Percentiles rank a stretch among this genome's conserved stretches.
These are phyloP conservation scores for Puccinia novopanici DNA, from an alignment of 1,284 basidiomycete genomes.

Conservation along the genomic window DNA sequence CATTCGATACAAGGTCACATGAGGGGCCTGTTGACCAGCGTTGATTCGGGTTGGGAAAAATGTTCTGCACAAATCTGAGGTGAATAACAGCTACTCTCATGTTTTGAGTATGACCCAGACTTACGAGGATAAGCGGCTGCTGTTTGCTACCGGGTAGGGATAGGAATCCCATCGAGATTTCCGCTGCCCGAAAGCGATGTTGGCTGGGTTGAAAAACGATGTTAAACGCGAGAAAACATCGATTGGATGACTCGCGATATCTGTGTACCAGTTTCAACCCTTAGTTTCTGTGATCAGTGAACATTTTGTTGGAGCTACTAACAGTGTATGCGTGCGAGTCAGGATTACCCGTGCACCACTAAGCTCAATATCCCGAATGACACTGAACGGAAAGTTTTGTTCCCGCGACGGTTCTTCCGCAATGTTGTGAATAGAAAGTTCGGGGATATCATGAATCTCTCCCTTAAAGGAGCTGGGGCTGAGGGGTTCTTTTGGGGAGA, in stretches of 20 bases:
- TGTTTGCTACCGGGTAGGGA: not conserved
- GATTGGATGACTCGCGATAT: conserved; percentile 24
- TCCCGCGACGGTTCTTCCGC: conserved; percentile 29
- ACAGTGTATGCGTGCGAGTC: conserved; percentile 31
- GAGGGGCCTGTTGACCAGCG: conserved; percentile 35
- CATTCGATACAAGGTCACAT: conserved; percentile 25
- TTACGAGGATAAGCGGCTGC: conserved; percentile 18
- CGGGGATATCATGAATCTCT: conserved; percentile 28
- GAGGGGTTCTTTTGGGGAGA: not conserved
- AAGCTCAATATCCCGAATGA: conserved; percentile 31
- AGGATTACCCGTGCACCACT: conserved; percentile 28
- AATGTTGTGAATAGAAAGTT: conserved; percentile 21
- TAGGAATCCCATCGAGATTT: conserved; percentile 37
- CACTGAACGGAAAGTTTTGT: conserved; percentile 23
- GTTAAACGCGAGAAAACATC: conserved; percentile 36
- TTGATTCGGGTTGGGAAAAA: conserved; percentile 37
- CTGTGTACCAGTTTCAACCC: not conserved
- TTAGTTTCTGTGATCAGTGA: not conserved
- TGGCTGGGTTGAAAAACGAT: conserved; percentile 32
- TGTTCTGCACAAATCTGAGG: conserved; percentile 16
- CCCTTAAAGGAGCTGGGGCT: not conserved
- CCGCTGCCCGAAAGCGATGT: conserved; percentile 23
- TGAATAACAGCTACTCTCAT: not conserved
- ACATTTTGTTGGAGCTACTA: not conserved
- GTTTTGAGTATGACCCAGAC: not conserved